Evolutionary conservation across 2,329 filamentous ascomycete species (phyloP), one percentile per base, ranked within the genome.

Genomic region (Fusarium veterinarium): DNA sequence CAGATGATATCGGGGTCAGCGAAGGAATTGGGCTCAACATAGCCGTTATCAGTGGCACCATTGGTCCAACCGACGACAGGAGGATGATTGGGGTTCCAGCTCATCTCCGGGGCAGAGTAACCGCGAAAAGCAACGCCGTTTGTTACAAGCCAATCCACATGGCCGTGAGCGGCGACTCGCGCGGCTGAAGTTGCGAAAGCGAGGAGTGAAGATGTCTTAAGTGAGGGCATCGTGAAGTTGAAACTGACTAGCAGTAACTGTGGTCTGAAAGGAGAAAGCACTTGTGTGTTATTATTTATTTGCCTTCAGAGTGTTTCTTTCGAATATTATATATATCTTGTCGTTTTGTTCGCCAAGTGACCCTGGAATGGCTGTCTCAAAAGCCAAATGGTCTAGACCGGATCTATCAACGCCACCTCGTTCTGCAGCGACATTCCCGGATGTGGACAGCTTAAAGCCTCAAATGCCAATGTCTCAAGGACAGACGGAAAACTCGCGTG

Each of bases 1-100:
- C 86, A 88, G 75, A 82, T 83, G 64, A 88, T 86, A 58, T 86
- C 84, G 33, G 78, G 38, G 16, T 79, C 79, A 38, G 71, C 73
- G 64, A 84, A 85, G 60, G 74, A 78, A 59, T 81, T 77, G 33
- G 83, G 82, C 35, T 80, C 84, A 30, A 89, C 84, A 75, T 86
- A 88, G 65, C 88, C 87, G 76, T 87, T 86, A 71, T 86, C 85
- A 58, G 69, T 74, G 28, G 69, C 75, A 1, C 49, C 72, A 5
- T 58, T 74, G 3, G 62, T 76, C 75, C 75, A 77, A 4, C 75
- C 75, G 12, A 75, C 75, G 2, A 77, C 67, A 3, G 75, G 72
- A 9, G 67, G 62, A 8, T 65, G 58, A 30, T 56, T 76, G 0
- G 69, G 69, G 30, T 77, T 77, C 75, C 74, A 74, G 3, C 69